phyloP scores from a whole-genome alignment of 164 flowering plant genomes.

The Vitis amurensis region DNA sequence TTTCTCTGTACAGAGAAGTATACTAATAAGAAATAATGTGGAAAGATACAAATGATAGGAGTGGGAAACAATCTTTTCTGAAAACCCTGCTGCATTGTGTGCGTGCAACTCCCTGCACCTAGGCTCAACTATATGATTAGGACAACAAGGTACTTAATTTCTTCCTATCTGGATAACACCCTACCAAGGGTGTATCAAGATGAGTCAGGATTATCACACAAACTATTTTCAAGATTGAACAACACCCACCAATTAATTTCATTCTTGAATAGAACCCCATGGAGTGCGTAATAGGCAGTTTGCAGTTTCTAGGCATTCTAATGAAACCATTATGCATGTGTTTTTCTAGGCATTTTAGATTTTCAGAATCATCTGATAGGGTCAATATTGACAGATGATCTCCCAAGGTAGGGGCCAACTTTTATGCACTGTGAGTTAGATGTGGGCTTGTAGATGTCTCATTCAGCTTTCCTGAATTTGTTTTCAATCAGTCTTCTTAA shows the following conservation, averaged over 20 bases:
- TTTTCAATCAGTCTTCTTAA: neutral
- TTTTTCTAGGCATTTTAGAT: neutral
- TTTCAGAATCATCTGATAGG: neutral
- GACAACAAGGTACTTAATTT: too few species aligned
- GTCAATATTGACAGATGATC: neutral
- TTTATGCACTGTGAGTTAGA: neutral
- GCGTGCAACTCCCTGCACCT: neutral
- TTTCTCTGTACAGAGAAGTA: constrained; percentile 48
- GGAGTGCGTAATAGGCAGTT: neutral
- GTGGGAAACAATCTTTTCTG: neutral
- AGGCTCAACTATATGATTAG: neutral
- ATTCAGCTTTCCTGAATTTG: neutral
- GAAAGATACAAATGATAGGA: neutral
- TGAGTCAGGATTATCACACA: neutral
- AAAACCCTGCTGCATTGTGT: neutral
- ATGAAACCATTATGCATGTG: too few species aligned
- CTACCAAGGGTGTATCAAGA: neutral
- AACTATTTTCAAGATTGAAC: too few species aligned
- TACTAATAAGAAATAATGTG: neutral
- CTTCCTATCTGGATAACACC: too few species aligned
- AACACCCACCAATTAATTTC: neutral
- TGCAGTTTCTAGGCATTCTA: too few species aligned
- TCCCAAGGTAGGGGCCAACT: neutral
- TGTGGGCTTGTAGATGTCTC: neutral
- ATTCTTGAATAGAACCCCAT: neutral